Evolutionary conservation across 768 basidiomycete genomes (phyloP), one percentile per base, ranked within the genome.

Genomic region (Lactifluus piperatus): DNA sequence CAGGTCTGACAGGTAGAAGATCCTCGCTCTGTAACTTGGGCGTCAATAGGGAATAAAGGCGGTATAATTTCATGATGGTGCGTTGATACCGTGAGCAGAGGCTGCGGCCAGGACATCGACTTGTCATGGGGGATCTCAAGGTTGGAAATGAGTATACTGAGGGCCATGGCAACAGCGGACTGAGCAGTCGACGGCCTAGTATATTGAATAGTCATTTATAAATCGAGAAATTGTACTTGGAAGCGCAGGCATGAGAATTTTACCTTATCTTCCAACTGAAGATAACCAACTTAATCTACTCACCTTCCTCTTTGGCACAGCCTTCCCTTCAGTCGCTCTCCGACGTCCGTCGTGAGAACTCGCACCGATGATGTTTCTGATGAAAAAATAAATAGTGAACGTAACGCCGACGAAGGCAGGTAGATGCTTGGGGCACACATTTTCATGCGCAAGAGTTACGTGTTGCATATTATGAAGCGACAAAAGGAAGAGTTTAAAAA

Each of bases 1-100:
- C 77, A 54, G 77, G 73, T 11, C 77, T 74, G 3, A 88, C 86
- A n/a, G 88, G 88, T 22, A 78, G 71, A 34, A 89, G 74, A 69
- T 91, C 87, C 57, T 87, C 80, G 62, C 85, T 87, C 85, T 86
- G 64, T 13, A 43, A 46, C 22, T n/a, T 18, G 30, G 36, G 37
- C 43, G 37, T 49, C 48, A 56, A 32, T 20, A 22, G 18, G 44
- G 39, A 32, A 54, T 11, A 29, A 29, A 36, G 20, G 11, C 14
- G 10, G 29, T n/a, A 18, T 11, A 27, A 36, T 22, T 8, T 22
- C 43, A 22, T 44, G 43, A 13, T 45, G 20, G 36, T 49, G 26
- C 18, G 22, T 32, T 8, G 36, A 43, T 49, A 59, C 62, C 51
- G 57, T 55, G 26, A 64, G 54, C 26, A 54, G 43, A 2, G 29